Base-by-base conservation (phyloP, 345 rosid genomes). In the Eutrema heterophyllum region DNA sequence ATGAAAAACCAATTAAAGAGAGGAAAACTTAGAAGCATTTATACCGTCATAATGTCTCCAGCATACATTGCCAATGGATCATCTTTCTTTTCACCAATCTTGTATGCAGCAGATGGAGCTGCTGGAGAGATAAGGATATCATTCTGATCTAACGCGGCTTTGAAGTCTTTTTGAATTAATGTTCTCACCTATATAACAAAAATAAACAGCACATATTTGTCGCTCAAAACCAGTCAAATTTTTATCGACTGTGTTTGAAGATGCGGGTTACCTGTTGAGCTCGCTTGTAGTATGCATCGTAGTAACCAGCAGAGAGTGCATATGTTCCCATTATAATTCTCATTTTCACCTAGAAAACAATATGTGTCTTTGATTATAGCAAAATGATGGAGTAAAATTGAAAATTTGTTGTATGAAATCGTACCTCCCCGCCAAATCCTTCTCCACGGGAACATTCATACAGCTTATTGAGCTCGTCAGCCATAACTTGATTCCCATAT, bases 21-120 rank as follows among this genome's bases (percentile, higher is more conserved):
- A 53, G 14, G 3, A 21, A 41, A 13, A 11, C 26, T 40, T 13
- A 9, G 9, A 61, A 57, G 8, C 74, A 66, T 57, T 43, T 80
- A 81, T 80, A 93, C 98, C 7, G 97, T 93, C 97, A 89, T 93
- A 52, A 89, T 86, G 80, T 93, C 96, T 5, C 98, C 98, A 5
- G 95, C 92, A 76, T 91, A 93, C 98, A 91, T 91, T 39, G 97
- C 91, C 77, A 93, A 73, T 41, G 97, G 98, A 83, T 93, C 97
- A 38, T 89, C 71, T 70, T 81, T 93, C 96, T 93, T 93, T 75
- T 91, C 97, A 88, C 96, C 98, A 39, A 91, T 89, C 79, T 86
- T 86, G 81, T 88, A 93, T 24, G 98, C 97, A 78, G 92, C 88
- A 30, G 97, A 86, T 5, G 98, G 97, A 45, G 98, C 92, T 43